These are phyloP conservation scores for Mortierella sp. DNA, from an alignment of 371 early-diverging fungal genomes.

Conservation along the genomic window DNA sequence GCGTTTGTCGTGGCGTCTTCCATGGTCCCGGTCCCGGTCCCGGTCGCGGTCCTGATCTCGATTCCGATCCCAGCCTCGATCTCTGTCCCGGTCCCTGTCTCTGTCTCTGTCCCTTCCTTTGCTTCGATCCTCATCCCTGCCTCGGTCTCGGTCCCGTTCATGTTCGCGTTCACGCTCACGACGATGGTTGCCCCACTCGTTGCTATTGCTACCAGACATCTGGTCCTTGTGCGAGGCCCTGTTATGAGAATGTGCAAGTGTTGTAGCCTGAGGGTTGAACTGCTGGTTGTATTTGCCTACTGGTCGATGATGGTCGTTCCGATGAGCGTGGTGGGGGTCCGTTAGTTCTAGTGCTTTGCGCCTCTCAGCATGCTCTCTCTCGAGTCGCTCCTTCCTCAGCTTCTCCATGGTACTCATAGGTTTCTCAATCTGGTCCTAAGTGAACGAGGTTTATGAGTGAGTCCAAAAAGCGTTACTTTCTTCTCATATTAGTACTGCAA, in stretches of 20 bases:
- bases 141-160: neutral
- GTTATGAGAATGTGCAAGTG: constrained; percentile 13
- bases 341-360: constrained; percentile 15
- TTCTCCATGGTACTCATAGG: constrained; percentile 21
- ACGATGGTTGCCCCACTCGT: neutral
- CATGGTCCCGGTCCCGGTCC: neutral
- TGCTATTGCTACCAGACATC: neutral
- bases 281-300: constrained; percentile 37
- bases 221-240: neutral
- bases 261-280: constrained; percentile 42
- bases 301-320: constrained; percentile 13
- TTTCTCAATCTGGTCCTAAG: constrained; percentile 12
- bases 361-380: constrained; percentile 34
- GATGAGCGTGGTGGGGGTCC: constrained; percentile 16
- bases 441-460: neutral
- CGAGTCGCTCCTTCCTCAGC: constrained; percentile 34
- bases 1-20: neutral
- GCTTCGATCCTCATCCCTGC: neutral
- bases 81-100: neutral
- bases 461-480: neutral
- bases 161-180: neutral
- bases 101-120: neutral
- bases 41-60: neutral
- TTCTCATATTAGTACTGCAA: no score
- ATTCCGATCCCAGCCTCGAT: neutral